Conservation (phyloP, 495 filamentous ascomycete species). For the Xylaria bambusicola region DNA sequence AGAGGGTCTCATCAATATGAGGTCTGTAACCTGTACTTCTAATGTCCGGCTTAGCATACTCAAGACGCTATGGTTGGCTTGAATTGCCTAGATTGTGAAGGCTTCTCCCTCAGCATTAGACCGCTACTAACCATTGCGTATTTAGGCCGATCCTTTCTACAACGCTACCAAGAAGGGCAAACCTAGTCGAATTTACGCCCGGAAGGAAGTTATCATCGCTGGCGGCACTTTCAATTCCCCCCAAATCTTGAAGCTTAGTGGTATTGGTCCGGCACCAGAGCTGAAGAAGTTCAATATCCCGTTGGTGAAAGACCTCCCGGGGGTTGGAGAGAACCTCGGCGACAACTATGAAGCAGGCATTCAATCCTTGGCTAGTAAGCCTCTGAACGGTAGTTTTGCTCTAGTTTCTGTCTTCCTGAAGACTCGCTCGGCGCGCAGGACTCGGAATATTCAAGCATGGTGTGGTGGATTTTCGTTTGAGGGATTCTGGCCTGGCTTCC, state of each 20-base stretch:
- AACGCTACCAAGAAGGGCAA: constrained; percentile 31
- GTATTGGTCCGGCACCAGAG: constrained; percentile 45
- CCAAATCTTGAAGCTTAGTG: constrained; percentile 58
- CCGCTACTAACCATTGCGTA: neutral
- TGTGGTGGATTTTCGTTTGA: constrained; percentile 49
- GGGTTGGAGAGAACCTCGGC: constrained; percentile 60
- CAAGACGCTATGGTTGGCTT: neutral
- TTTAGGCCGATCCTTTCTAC: constrained; percentile 44
- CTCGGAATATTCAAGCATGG: constrained; percentile 50
- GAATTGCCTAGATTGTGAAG: neutral
- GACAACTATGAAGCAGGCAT: constrained; percentile 56
- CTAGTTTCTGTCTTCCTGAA: constrained; percentile 42
- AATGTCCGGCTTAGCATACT: neutral
- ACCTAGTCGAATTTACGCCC: constrained; percentile 36
- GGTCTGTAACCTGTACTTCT: neutral
- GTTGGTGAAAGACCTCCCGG: constrained; percentile 52
- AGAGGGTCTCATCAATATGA: constrained; percentile 43
- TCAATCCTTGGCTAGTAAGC: constrained; percentile 33
- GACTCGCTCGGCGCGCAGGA: constrained; percentile 44
- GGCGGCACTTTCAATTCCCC: constrained; percentile 59
- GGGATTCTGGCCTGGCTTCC: constrained; percentile 53
- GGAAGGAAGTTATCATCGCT: constrained; percentile 57
- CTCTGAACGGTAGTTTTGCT: constrained; percentile 32
- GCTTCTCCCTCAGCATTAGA: neutral
- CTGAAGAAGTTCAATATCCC: constrained; percentile 47